Evolutionary conservation across 768 basidiomycete genomes (phyloP).

Genomic region (Gymnopilus dilepis): DNA sequence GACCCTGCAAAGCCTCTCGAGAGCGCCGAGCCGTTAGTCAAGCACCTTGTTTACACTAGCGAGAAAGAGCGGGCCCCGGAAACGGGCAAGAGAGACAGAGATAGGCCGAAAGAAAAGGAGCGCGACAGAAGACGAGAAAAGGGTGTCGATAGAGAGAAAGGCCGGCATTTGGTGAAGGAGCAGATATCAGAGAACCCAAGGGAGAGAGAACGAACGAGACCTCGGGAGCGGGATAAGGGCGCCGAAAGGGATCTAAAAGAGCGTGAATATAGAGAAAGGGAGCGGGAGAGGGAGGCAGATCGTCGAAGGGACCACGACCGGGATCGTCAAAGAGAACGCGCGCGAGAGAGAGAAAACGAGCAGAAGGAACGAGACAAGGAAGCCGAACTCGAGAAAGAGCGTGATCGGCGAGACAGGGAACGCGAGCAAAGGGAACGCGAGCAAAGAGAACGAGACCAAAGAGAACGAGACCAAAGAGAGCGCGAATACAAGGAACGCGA

Average conservation of each 20-base stretch:
- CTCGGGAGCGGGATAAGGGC: slow-evolving; percentile 13
- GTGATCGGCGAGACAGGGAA: slow-evolving; percentile 16
- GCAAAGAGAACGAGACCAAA: slow-evolving; percentile 18
- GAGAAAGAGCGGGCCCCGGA: slow-evolving; percentile 18
- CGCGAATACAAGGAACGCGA: slow-evolving; percentile 13
- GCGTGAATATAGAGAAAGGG: slow-evolving; percentile 15
- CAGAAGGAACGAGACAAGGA: slow-evolving; percentile 9
- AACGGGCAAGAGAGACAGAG: slow-evolving; percentile 23
- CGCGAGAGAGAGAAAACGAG: slow-evolving; percentile 20
- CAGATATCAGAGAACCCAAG: slow-evolving; percentile 18
- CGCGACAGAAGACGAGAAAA: slow-evolving; percentile 28
- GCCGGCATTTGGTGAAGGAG: slow-evolving; percentile 21
- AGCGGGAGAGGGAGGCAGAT: slow-evolving; percentile 24
- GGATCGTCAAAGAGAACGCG: slow-evolving; percentile 23
- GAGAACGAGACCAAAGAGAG: slow-evolving; percentile 16
- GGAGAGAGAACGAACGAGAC: slow-evolving; percentile 20
- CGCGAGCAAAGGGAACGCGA: slow-evolving; percentile 13
- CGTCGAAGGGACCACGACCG: slow-evolving; percentile 21
- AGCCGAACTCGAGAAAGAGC: slow-evolving; percentile 15
- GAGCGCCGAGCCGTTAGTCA: slow-evolving; percentile 16
- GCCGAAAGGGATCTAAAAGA: slow-evolving; percentile 19
- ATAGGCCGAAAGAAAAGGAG: slow-evolving; percentile 27
- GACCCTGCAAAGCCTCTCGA: too few species aligned
- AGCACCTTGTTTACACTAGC: slow-evolving; percentile 16
- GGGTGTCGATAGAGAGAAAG: slow-evolving; percentile 21